Evolutionary conservation across 1,284 basidiomycete genomes (phyloP), one percentile per base, ranked within the genome.

Genomic region (Cystobasidiaceae sp.): DNA sequence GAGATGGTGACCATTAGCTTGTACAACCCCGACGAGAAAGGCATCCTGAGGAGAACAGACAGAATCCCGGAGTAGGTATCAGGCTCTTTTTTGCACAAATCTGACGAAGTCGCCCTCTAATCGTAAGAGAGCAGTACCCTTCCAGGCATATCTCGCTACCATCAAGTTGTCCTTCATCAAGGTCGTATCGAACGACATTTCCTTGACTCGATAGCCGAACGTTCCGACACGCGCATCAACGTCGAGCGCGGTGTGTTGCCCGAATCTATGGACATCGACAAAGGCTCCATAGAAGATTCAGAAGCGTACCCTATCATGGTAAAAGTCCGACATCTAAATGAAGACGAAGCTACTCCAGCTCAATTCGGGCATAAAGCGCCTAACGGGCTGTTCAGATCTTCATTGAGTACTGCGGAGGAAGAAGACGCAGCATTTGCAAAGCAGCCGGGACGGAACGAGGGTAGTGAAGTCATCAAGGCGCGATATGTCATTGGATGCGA

Each of bases 401-500:
- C 68, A 17, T 32, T 73, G 13, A 61, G 70, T 5, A 67, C 68
- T 1, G 71, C 71, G 0, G 70, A 60, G 8, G 71, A 73, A 34
- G 71, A 73, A 48, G 71, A 73, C 52, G 66, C 66, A 25, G 66
- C 70, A 0, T 65, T 46, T 19, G 55, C 52, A 2, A 27, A 32
- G 37, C 57, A 39, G 43, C 45, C 44, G 21, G 62, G 62, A 3
- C 50, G 52, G 23, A 41, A 19, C 21, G 54, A 45, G 9, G 44
- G 59, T 45, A 59, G 41, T 19, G 84, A 85, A 71, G 75, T 80
- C 13, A 80, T 85, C 4, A 75, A 79, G 66, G 82, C 85, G 6
- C 84, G 83, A 73, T 86, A 81, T 64, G 81, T 86, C 3, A 78
- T 87, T 43, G 85, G 85, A 1, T 79, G 82, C 27, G 86, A 87